Base-by-base conservation (phyloP, 805 yeast species). In the Ogataea nitratoaversa region DNA sequence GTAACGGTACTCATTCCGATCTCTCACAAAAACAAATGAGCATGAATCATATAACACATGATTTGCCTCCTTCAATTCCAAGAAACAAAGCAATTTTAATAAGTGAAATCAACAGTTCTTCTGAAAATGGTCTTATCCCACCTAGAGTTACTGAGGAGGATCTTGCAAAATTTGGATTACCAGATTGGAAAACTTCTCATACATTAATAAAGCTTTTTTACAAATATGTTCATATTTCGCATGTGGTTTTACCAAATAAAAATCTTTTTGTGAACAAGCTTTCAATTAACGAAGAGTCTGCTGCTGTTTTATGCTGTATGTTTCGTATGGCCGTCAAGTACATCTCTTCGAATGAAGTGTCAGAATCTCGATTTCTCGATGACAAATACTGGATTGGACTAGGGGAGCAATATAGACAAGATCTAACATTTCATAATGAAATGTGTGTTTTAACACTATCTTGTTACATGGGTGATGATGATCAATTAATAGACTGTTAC, bases 161-260 rank as follows among this genome's bases (percentile, higher is more conserved):
- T 19, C 47, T 68, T 7, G 52, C 44, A 8, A 44, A 44, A 27
- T 54, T 58, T 32, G 71, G 67, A 7, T 49, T 71, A 7, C 76
- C 76, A 3, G 42, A 57, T 28, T 59, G 65, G 60, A 42, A 48
- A 32, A 59, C 62, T 0, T 53, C 67, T 2, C 56, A 54, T 28
- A 43, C 52, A 2, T 44, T 70, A 31, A 50, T 70, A 30, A 71
- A 68, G 38, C 42, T 68, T 7, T 71, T 59, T 44, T 71, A 67
- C 48, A 52, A 67, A 30, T 71, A 69, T 47, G 56, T 64, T n/a
- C 66, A 69, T 38, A 60, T 67, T 7, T 56, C 66, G 6, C 55
- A 63, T 33, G 59, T 65, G 16, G 52, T 65, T 7, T 45, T 71
- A 5, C 71, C 73, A 2, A 54, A 65, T 25, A 65, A 63, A 38